Evolutionary conservation across 2,329 filamentous ascomycete species (phyloP).

Genomic region (Dothiorella sarmentorum): DNA sequence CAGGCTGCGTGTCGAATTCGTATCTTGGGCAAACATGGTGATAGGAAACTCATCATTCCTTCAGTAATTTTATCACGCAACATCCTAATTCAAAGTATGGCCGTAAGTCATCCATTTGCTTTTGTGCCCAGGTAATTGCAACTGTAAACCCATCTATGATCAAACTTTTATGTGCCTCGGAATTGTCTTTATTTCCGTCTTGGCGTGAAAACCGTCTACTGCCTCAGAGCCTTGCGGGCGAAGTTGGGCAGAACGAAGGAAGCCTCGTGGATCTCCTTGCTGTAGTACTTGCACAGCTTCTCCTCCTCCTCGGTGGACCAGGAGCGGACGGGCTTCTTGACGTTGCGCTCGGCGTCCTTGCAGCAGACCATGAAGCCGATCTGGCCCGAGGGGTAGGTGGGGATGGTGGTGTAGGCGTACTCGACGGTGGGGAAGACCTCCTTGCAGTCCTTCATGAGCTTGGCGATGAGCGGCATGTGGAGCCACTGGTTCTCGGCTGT

Average conservation of each 20-base stretch:
- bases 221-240: slow-evolving; percentile 68
- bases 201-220: slow-evolving; percentile 5
- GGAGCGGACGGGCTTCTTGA: slow-evolving; percentile 77
- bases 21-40: too few species aligned
- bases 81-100: neutral
- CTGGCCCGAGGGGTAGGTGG: slow-evolving; percentile 97
- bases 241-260: slow-evolving; percentile 92
- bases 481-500: slow-evolving; percentile 99
- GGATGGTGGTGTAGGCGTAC: slow-evolving; percentile 99
- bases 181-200: neutral
- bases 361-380: slow-evolving; percentile 99
- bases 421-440: slow-evolving; percentile 96
- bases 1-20: too few species aligned
- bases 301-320: slow-evolving; percentile 88
- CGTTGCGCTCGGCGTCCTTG: slow-evolving; percentile 83
- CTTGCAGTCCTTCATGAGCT: slow-evolving; percentile 95
- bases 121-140: slow-evolving; percentile 11
- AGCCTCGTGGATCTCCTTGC: slow-evolving; percentile 91
- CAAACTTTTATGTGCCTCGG: neutral
- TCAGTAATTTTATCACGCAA: too few species aligned
- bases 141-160: neutral
- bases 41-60: too few species aligned
- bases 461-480: slow-evolving; percentile 86
- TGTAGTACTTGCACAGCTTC: slow-evolving; percentile 94
- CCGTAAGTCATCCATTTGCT: slow-evolving; percentile 15